These are phyloP conservation scores for Crithidia mellificae DNA, from an alignment of 208 protist genomes.

Conservation along the genomic window DNA sequence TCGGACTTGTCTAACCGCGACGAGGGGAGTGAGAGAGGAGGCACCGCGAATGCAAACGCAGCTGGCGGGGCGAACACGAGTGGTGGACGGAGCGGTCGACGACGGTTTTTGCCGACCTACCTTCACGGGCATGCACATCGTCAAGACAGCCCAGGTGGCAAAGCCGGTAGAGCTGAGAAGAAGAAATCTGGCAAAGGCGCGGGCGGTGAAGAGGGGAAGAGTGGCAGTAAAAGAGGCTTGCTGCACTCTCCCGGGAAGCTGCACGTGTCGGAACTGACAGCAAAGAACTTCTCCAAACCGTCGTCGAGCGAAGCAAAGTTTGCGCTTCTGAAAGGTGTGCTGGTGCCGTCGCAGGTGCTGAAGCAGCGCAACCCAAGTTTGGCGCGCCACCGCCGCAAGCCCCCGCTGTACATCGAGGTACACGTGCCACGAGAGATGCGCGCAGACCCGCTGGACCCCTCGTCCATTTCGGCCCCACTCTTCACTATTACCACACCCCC, in stretches of 20 bases:
- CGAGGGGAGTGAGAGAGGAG: background rate
- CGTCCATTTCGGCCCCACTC: background rate
- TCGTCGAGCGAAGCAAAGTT: conserved; percentile 22
- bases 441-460: conserved; percentile 13
- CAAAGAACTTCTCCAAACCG: conserved; percentile 6
- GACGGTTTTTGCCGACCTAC: background rate
- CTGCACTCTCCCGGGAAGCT: background rate
- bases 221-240: background rate
- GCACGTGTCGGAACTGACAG: background rate
- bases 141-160: background rate
- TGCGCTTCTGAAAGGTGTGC: conserved; percentile 39
- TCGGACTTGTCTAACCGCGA: background rate
- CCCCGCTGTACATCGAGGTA: conserved; percentile 18
- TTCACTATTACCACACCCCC: background rate
- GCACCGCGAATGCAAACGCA: background rate
- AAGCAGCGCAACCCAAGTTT: conserved; percentile 26
- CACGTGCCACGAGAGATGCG: conserved; percentile 18
- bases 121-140: background rate
- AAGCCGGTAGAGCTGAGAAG: background rate
- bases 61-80: too few species aligned
- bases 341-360: conserved; percentile 40
- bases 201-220: background rate
- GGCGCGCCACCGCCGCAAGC: conserved; percentile 4
- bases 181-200: background rate
- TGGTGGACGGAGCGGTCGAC: background rate